Evolutionary conservation across 768 basidiomycete species (phyloP).

Genomic region (Cystofilobasidium macerans): DNA sequence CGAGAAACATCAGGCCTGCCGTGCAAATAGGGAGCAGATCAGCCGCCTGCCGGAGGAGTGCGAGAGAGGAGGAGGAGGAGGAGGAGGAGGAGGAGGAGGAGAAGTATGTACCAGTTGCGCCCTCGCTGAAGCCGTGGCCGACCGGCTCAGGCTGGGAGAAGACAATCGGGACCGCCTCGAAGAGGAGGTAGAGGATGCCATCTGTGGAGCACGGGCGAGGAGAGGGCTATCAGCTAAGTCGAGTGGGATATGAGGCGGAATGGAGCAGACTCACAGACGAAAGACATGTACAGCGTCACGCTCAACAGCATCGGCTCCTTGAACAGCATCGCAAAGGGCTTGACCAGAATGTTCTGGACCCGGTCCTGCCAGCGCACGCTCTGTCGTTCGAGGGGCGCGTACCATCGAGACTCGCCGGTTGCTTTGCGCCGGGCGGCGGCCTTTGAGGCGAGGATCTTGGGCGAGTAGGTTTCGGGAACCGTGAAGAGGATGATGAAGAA

Average conservation of each 20-base stretch:
- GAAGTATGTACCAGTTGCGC: slow-evolving; percentile 31
- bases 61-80: no score
- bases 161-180: slow-evolving; percentile 33
- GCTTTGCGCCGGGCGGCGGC: slow-evolving; percentile 37
- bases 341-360: slow-evolving; percentile 33
- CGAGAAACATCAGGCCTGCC: slow-evolving; percentile 36
- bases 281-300: slow-evolving; percentile 38
- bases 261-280: slow-evolving; percentile 26
- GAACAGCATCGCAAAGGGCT: slow-evolving; percentile 38
- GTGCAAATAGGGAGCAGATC: not conserved
- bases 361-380: slow-evolving; percentile 28
- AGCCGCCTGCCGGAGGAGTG: no score
- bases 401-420: slow-evolving; percentile 34
- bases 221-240: not conserved
- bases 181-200: slow-evolving; percentile 34
- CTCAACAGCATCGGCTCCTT: slow-evolving; percentile 37
- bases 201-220: slow-evolving; percentile 26
- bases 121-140: slow-evolving; percentile 38
- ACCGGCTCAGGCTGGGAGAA: slow-evolving; percentile 27
- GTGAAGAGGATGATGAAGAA: slow-evolving; percentile 22
- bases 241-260: not conserved
- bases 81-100: not conserved
- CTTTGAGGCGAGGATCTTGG: slow-evolving; percentile 36
- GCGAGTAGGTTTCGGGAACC: slow-evolving; percentile 37
- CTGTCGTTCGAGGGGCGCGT: slow-evolving; percentile 32